A percentile compares a stretch with the other conserved stretches of the same genome.
phyloP scores from a whole-genome alignment of 1,139 yeast species.

The Pneumocystis murina region DNA sequence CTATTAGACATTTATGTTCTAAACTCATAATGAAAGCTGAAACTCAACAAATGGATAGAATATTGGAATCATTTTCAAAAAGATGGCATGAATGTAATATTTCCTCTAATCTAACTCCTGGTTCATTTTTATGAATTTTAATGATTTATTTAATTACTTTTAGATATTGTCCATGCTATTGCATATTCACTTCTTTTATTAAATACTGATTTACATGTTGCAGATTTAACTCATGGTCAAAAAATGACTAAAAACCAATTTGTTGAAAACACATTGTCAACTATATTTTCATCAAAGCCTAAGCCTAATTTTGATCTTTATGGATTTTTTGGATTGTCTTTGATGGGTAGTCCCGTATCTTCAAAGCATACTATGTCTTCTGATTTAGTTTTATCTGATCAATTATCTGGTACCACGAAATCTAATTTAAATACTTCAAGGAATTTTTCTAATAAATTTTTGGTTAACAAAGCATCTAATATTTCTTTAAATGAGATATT shows the following conservation, averaged over 20 bases:
- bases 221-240: constrained; percentile 19
- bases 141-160: constrained; percentile 1
- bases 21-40: constrained; percentile 65
- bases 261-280: constrained; percentile 19
- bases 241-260: constrained; percentile 26
- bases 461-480: not conserved
- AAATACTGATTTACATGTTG: constrained; percentile 33
- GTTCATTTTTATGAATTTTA: not conserved
- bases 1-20: constrained; percentile 34
- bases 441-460: not conserved
- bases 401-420: not conserved
- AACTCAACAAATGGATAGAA: constrained; percentile 65
- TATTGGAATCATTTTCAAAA: constrained; percentile 53
- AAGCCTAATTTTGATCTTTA: not conserved
- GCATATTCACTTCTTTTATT: constrained; percentile 59
- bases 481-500: not conserved
- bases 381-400: not conserved
- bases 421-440: not conserved
- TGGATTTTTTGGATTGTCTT: not conserved
- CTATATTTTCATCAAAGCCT: constrained; percentile 13
- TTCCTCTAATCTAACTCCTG: not conserved
- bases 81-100: constrained; percentile 35
- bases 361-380: not conserved
- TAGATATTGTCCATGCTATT: constrained; percentile 52
- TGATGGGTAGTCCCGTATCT: not conserved